Conservation (phyloP, 306 rosid genomes). For the Inga oerstediana region DNA sequence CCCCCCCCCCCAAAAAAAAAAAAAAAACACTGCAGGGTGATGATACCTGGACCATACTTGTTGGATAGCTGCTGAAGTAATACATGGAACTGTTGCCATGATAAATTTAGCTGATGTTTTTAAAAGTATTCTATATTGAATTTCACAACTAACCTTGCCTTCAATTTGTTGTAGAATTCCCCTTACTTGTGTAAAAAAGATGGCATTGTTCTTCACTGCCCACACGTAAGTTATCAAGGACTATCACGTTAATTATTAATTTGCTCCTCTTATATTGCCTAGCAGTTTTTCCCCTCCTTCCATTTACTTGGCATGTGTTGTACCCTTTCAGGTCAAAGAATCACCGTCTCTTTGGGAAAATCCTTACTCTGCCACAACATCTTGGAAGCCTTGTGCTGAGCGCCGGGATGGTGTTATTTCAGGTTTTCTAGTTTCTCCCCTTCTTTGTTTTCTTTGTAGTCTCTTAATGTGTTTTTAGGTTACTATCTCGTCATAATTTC, state of each 20-base stretch:
- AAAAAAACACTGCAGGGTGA: background rate
- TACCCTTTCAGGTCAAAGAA: slow-evolving; percentile 75
- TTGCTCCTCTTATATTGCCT: slow-evolving; percentile 2
- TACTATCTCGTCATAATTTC: slow-evolving; percentile 2
- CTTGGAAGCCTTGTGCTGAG: slow-evolving; percentile 99
- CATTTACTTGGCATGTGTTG: background rate
- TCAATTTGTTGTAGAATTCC: slow-evolving; percentile 61
- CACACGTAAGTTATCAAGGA: slow-evolving; percentile 65
- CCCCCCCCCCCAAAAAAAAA: rapidly evolving
- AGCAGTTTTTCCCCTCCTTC: background rate
- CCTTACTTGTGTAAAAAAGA: slow-evolving; percentile 93
- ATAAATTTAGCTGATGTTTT: background rate
- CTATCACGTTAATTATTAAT: slow-evolving; percentile 24
- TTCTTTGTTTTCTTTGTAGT: background rate
- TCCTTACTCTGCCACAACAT: slow-evolving; percentile 89
- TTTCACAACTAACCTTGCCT: slow-evolving; percentile 25
- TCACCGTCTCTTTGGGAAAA: slow-evolving; percentile 94
- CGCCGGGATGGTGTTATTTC: slow-evolving; percentile 77
- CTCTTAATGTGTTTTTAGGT: slow-evolving; percentile 13
- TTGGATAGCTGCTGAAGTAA: background rate
- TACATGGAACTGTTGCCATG: background rate
- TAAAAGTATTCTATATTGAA: slow-evolving; percentile 4
- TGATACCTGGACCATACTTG: background rate
- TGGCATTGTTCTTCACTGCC: slow-evolving; percentile 93
- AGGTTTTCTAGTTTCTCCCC: slow-evolving; percentile 48